phyloP scores from a whole-genome alignment of 148 eudicot genomes.

The Beta vulgaris region DNA sequence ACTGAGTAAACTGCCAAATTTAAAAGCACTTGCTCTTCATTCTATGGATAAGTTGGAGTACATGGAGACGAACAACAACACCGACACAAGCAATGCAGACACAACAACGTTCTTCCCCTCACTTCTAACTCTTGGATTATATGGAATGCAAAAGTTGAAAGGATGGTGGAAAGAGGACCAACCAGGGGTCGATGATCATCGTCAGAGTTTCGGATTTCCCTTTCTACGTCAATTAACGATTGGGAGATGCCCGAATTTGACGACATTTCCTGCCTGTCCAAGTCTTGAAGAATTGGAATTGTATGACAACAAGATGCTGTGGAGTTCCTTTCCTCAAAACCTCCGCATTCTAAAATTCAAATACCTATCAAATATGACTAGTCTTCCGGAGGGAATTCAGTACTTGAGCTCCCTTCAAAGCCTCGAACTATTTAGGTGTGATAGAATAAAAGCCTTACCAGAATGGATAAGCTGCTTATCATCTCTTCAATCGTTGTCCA shows the following conservation, averaged over 20 bases:
- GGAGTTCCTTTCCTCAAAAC: neutral
- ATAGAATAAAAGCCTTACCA: neutral
- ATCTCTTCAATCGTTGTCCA: neutral
- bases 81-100: neutral
- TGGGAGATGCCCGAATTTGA: neutral
- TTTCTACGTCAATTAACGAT: neutral
- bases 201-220: no score
- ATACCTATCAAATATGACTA: neutral
- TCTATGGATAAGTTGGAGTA: constrained; percentile 6
- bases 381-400: constrained; percentile 15
- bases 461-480: constrained; percentile 14
- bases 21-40: neutral
- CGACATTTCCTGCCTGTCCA: neutral
- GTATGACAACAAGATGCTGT: rapidly evolving
- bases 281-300: neutral
- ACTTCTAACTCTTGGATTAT: neutral
- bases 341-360: neutral
- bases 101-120: constrained; percentile 8
- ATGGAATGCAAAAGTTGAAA: neutral
- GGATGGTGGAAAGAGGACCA: constrained; percentile 8
- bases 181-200: no score
- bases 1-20: constrained; percentile 13
- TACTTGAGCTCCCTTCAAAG: constrained; percentile 18
- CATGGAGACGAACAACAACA: constrained; percentile 1
- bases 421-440: neutral